phyloP scores from a whole-genome alignment of 2,329 filamentous ascomycete species.

The Cytospora paraplurivora region DNA sequence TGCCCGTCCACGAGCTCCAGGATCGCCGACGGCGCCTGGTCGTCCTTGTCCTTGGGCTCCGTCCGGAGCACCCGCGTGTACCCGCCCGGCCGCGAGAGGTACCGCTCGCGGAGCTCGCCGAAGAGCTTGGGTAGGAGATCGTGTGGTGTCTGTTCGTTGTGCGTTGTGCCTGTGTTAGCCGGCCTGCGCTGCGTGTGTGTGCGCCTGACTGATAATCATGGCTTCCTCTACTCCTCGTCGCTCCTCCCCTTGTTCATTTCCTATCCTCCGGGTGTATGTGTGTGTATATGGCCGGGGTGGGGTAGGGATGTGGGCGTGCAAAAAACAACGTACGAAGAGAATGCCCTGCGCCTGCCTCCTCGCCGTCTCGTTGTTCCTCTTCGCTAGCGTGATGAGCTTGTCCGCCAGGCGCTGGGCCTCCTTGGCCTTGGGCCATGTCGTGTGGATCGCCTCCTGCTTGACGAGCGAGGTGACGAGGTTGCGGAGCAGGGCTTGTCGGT shows the following conservation, averaged over 20 bases:
- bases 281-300: conserved; percentile 44
- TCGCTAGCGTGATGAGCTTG: conserved; percentile 90
- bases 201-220: background rate
- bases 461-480: conserved; percentile 96
- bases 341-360: conserved; percentile 74
- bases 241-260: background rate
- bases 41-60: conserved; percentile 84
- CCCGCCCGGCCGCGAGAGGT: conserved; percentile 77
- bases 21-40: conserved; percentile 87
- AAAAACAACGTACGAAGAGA: conserved; percentile 72
- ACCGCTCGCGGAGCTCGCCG: conserved; percentile 77
- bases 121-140: conserved; percentile 83
- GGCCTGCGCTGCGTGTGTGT: background rate
- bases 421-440: conserved; percentile 95
- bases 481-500: conserved; percentile 88
- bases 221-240: background rate
- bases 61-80: conserved; percentile 95
- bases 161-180: too few species aligned
- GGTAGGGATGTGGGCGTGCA: conserved; percentile 39
- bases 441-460: conserved; percentile 88
- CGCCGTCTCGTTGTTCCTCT: conserved; percentile 86
- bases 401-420: conserved; percentile 93
- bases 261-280: background rate
- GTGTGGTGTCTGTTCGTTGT: conserved; percentile 60
- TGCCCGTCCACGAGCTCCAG: conserved; percentile 94